Evolutionary conservation across 805 yeast species (phyloP), one percentile per base, ranked within the genome.

Genomic region (Yarrowia sp.): DNA sequence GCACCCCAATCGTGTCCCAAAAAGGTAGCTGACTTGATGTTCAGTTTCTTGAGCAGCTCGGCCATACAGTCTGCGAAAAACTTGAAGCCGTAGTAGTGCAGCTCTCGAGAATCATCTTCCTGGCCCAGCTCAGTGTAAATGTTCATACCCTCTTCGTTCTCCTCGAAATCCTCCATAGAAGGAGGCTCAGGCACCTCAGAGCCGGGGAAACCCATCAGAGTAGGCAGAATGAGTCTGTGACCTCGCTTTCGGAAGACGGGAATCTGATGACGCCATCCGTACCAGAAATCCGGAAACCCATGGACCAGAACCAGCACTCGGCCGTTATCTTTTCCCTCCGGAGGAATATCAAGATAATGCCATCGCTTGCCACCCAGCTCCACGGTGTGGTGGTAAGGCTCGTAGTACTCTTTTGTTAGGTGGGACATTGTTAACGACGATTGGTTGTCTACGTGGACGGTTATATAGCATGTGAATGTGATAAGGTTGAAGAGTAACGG

Each of bases 291-390:
- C 38, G 65, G 65, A 22, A 62, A 62, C 1, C 65, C 65, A 18
- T 62, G 65, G 47, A 62, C 63, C 38, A 62, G 38, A 10, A 62
- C 65, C 15, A 62, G 45, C 32, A 62, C 65, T 28, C 64, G 50
- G 8, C 51, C 51, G 14, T 58, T 58, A 22, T 48, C 64, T 18
- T 62, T 62, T 11, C 63, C 63, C 45, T 47, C 60, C 17, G 65
- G 64, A 53, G 65, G 65, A 53, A 62, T 62, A 35, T 62, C 65
- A 22, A 62, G n/a, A 31, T 62, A 62, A 33, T 62, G 65, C 65
- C 65, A 62, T 62, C 65, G n/a, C 18, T 53, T 62, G 45, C 65
- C 65, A 3, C 48, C 48, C 2, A 62, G 45, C 2, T 51, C 8
- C 8, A 41, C 64, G 8, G 22, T 13, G 15, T 62, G 64, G 33